Base-by-base conservation (phyloP, 768 basidiomycete species). In the Scleroderma bovista region DNA sequence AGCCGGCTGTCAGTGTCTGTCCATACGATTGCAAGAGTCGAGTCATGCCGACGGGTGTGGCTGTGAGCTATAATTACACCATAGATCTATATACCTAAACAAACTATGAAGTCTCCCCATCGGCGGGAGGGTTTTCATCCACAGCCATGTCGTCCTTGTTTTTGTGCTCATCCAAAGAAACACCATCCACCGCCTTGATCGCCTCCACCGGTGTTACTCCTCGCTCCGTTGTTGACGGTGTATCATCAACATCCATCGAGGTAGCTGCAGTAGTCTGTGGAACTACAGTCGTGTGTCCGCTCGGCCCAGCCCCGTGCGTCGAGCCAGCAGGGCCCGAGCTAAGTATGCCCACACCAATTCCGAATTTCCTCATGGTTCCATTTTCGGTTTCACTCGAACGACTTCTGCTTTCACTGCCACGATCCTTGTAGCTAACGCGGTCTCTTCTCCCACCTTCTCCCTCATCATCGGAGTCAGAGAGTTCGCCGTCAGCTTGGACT, bases 401-500 rank as follows among this genome's bases (percentile, higher is more conserved):
- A 51, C 69, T 70, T 38, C 69, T 65, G 48, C 75, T 78, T 43
- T 61, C 64, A 34, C 62, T 65, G 44, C 79, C 80, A 20, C 71
- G 72, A 31, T 81, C 76, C 23, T 75, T 74, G 64, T 86, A 80
- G 33, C 72, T 71, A 9, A 77, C 70, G 51, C 84, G 83, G 57
- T 93, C 77, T 51, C 84, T 75, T 48, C 93, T 78, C 1, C 84
- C 89, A 40, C 90, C 93, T 58, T 88, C 87, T 16, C 92, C 94
- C 69, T 99, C 96, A 63, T 99, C 96, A 56, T 99, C 96, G 2
- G 96, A 98, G 66, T 99, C 96, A 7, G 93, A 96, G 12, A 96
- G 76, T 60, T 94, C 91, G 19, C 86, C 88, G 36, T 95, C 92
- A 5, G 78, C 80, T 64, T 93, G 93, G 53, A 87, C 76, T 20